Conservation (phyloP, 768 basidiomycete species). For the Collybia sordida region DNA sequence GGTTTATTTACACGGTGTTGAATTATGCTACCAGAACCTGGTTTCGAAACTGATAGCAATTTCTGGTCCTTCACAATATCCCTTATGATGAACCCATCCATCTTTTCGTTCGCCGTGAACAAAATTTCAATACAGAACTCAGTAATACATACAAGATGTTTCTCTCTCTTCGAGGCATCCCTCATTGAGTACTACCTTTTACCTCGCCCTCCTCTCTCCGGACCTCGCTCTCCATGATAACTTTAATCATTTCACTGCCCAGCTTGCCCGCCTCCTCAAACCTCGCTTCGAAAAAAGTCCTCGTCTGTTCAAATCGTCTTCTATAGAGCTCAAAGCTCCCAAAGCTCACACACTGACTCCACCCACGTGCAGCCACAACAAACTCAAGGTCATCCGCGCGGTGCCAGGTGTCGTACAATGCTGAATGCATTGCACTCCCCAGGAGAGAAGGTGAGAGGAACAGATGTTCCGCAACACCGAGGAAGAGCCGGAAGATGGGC, state of each 20-base stretch:
- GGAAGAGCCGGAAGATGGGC: slow-evolving; percentile 94
- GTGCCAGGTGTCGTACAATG: slow-evolving; percentile 74
- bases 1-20: no score
- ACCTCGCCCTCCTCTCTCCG: slow-evolving; percentile 30
- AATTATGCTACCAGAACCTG: no score
- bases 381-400: slow-evolving; percentile 93
- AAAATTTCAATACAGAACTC: no score
- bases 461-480: slow-evolving; percentile 95
- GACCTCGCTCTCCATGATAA: slow-evolving; percentile 66
- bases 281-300: slow-evolving; percentile 78
- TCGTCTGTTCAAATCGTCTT: slow-evolving; percentile 76
- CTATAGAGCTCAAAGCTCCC: slow-evolving; percentile 89
- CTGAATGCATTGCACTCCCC: slow-evolving; percentile 70
- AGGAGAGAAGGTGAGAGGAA: slow-evolving; percentile 72
- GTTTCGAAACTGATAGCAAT: no score
- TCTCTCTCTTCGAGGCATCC: no score
- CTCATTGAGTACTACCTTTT: background rate
- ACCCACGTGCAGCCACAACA: slow-evolving; percentile 88
- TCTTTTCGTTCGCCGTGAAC: no score
- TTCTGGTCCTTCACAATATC: no score
- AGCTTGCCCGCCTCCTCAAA: slow-evolving; percentile 85
- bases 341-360: slow-evolving; percentile 95
- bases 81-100: no score
- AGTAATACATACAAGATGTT: no score
- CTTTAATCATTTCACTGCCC: slow-evolving; percentile 88